Evolutionary conservation across 176 grass and related monocot genomes (phyloP), one percentile per base, ranked within the genome.

Genomic region (Metroxylon sagu): DNA sequence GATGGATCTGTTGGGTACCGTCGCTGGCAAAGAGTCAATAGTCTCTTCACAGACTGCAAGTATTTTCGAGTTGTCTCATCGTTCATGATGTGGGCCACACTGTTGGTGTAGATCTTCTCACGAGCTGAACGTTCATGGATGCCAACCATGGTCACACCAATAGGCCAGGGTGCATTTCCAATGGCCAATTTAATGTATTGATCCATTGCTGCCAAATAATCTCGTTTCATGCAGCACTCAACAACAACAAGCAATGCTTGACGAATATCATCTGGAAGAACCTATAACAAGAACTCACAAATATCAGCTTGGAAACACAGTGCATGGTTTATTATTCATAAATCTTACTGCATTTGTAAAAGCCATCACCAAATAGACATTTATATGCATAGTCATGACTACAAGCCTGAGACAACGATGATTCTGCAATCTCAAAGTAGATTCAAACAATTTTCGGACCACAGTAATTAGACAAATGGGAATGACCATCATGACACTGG

Each of bases 81-180:
- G 43, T 95, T 89, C 82, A 89, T 95, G 61, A 95, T 85, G 67
- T 95, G 89, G 1, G 85, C 85, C 39, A 95, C 85, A 50, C 89
- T 83, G 56, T 80, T 85, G 0, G 79, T 39, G 76, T 80, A 85
- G 70, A 95, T 89, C 76, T 95, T 89, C 69, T 95, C 82, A 6
- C 85, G 79, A 4, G 89, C 89, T 0, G 85, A 89, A 1, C 85
- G 73, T 66, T 95, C 85, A 15, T 95, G 89, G n/a, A 95, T 89
- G 64, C 89, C 89, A 48, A 89, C 89, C 85, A 89, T 89, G 0
- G 89, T 95, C 12, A 95, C 82, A 26, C 89, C 89, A 69, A 89
- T 95, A 3, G 89, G 85, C 82, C 89, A 95, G 10, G 89, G 85
- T n/a, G 89, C 77, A 83, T 95, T 95, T 35, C 85, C 89, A n/a